A percentile compares a stretch with the other conserved stretches of the same genome.
These are phyloP conservation scores for Syncephalis fuscata DNA, from an alignment of 371 early-diverging fungal species.

Conservation along the genomic window DNA sequence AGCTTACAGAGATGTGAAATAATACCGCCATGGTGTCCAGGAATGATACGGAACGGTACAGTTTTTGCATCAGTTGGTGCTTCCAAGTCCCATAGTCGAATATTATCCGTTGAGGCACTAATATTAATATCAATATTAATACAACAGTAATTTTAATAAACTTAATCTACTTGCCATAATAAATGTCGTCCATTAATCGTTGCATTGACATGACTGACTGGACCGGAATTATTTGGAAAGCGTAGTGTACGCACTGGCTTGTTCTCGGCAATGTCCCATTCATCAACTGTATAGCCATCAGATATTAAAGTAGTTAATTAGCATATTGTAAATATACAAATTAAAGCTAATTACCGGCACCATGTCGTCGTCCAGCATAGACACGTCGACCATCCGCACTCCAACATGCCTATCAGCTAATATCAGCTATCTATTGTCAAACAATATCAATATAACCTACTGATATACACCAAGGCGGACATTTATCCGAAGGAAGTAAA, in stretches of 20 bases:
- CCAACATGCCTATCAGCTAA: conserved; percentile 52
- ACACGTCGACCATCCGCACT: conserved; percentile 56
- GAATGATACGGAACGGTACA: conserved; percentile 78
- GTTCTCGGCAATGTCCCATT: conserved; percentile 61
- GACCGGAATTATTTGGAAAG: conserved; percentile 83
- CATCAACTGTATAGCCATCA: conserved; percentile 46
- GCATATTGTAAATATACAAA: not conserved
- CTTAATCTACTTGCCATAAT: conserved; percentile 37
- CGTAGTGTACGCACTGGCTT: conserved; percentile 45
- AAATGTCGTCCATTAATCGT: conserved; percentile 71
- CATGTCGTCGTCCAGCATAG: conserved; percentile 66
- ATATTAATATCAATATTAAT: not conserved
- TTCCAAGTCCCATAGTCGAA: conserved; percentile 73
- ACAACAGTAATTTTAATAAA: too few relatives aligned
- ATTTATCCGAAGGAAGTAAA: conserved; percentile 39
- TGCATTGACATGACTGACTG: conserved; percentile 58
- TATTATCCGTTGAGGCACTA: conserved; percentile 83
- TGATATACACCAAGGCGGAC: conserved; percentile 83
- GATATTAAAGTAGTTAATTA: not conserved
- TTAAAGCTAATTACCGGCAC: conserved; percentile 26
- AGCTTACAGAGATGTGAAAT: conserved; percentile 59
- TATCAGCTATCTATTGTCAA: not conserved
- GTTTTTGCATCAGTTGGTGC: conserved; percentile 21
- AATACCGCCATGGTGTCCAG: conserved; percentile 79
- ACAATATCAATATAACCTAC: conserved; percentile 15